Conservation (phyloP, 441 rosid species). For the Erodium chrysanthum region DNA sequence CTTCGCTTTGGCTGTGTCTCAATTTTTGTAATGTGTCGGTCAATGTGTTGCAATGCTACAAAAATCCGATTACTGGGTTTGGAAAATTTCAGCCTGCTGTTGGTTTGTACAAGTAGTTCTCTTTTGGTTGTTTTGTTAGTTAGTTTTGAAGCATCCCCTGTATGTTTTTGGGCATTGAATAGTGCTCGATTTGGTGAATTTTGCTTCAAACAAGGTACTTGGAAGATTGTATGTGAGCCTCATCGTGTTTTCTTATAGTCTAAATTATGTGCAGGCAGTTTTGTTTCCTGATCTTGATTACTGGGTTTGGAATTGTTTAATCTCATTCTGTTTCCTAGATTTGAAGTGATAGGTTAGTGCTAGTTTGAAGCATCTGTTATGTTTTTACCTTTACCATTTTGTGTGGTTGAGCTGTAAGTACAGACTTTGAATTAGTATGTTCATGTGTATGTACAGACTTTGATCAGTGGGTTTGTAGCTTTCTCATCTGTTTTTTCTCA, state of each 20-base stretch:
- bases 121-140: too few relatives aligned
- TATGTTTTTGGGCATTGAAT: not conserved
- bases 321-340: not conserved
- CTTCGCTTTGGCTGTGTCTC: too few relatives aligned
- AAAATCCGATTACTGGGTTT: too few relatives aligned
- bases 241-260: not conserved
- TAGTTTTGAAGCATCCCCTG: not conserved
- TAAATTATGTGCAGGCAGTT: not conserved
- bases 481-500: not conserved
- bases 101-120: too few relatives aligned
- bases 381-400: not conserved
- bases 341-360: not conserved
- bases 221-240: not conserved
- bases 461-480: not conserved
- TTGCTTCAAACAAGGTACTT: not conserved
- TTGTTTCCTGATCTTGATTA: not conserved
- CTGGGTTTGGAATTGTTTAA: not conserved
- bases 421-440: not conserved
- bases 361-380: not conserved
- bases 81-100: too few relatives aligned
- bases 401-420: not conserved
- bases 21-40: too few relatives aligned
- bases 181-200: not conserved
- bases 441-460: not conserved
- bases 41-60: too few relatives aligned